Evolutionary conservation across 2,329 filamentous ascomycete genomes (phyloP), one percentile per base, ranked within the genome.

Genomic region (Pseudocercospora vitis): DNA sequence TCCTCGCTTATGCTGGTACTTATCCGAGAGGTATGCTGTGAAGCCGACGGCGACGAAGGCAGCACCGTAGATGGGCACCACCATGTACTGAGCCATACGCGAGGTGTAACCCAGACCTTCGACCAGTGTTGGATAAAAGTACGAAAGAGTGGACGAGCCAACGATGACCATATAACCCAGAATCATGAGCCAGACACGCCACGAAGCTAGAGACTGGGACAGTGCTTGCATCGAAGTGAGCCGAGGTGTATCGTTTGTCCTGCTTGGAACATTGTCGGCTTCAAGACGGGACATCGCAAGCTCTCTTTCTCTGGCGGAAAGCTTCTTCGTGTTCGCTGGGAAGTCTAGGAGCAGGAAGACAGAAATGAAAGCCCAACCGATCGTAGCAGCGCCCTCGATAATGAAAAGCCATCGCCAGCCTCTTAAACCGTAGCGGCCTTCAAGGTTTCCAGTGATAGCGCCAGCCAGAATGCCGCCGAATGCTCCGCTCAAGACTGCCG

Each of bases 111-210:
- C 78, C 0, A 82, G 72, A 2, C 74, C 76, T n/a, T 74, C 66
- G 40, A 81, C 77, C 6, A 81, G 70, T 0, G 77, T 79, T 0
- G 78, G 78, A 58, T 80, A 81, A 63, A 81, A 81, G 68, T 81
- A 81, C 2, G 74, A 76, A 11, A 81, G 70, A 0, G 79, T 80
- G 1, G 74, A 76, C 1, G 76, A 76, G 2, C 79, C 77, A 33
- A 74, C 73, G 42, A 75, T 75, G 39, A 78, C 73, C 71, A 80
- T 78, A 61, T 78, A 81, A 2, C 78, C 74, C 0, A 78, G 50
- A 9, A 78, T 71, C 53, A 81, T 75, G 2, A 75, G 63, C 56
- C 76, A 80, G 0, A 77, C 77, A 31, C 76, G 69, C 67, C 75
- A 76, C 57, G 78, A 74, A 4, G 58, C 63, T 18, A 80, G 55